Evolutionary conservation across 2,329 filamentous ascomycete genomes (phyloP).

Genomic region (Rutstroemia sp.): DNA sequence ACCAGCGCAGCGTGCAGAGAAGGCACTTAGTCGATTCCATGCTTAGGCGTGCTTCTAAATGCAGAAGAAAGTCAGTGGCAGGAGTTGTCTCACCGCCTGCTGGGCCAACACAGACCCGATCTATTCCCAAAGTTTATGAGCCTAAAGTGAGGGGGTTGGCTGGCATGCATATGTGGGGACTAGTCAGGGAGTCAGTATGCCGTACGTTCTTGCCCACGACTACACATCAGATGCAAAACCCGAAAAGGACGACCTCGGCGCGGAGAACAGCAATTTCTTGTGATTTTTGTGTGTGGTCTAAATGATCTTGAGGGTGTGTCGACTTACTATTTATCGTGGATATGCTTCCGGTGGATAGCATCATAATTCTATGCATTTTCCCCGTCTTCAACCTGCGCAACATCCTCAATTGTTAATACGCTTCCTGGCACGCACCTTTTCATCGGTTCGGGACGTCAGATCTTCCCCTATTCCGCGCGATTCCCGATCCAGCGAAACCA

Average conservation of each 20-base stretch:
- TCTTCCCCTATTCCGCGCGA: not conserved
- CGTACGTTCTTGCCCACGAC: slow-evolving; percentile 5
- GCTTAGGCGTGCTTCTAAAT: not conserved
- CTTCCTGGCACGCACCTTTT: not conserved
- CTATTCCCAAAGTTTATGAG: not conserved
- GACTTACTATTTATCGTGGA: not conserved
- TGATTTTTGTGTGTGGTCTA: not conserved
- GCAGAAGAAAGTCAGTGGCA: not conserved
- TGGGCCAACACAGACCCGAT: not conserved
- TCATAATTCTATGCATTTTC: not conserved
- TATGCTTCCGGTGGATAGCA: not conserved
- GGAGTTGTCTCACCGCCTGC: not conserved
- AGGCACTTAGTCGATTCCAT: not conserved
- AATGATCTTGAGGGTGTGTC: not conserved
- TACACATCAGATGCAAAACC: slow-evolving; percentile 5
- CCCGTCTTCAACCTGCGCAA: not conserved
- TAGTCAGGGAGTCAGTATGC: not conserved
- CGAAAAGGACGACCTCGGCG: not conserved
- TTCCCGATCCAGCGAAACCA: not conserved
- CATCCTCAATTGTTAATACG: not conserved
- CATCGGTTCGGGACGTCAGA: not conserved
- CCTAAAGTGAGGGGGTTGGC: slow-evolving; percentile 1
- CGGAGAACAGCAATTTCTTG: not conserved
- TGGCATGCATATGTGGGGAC: not conserved
- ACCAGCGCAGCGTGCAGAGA: not conserved